A percentile compares a stretch with the other conserved stretches of the same genome.
phyloP scores from a whole-genome alignment of 2,329 filamentous ascomycete genomes.

The Didymella glomerata region DNA sequence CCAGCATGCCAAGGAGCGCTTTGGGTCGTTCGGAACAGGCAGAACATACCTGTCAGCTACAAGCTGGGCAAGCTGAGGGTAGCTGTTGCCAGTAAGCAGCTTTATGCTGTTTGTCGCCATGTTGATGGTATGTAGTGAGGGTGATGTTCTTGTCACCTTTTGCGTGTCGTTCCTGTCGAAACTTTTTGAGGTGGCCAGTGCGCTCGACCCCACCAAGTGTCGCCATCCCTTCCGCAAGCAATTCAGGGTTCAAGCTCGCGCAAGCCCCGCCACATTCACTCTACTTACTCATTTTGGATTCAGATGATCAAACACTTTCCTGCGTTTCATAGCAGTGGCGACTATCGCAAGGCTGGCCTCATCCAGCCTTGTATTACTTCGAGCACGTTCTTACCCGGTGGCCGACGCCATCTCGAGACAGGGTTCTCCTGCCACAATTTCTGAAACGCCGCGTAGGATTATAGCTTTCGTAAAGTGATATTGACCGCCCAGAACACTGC shows the following conservation, averaged over 20 bases:
- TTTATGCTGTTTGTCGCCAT: constrained; percentile 81
- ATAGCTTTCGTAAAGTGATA: constrained; percentile 5
- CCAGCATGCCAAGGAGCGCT: constrained; percentile 21
- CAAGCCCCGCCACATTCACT: constrained; percentile 5
- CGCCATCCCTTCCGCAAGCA: constrained; percentile 1
- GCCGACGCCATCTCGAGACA: background rate
- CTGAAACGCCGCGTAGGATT: constrained; percentile 8
- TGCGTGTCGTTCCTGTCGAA: constrained; percentile 17
- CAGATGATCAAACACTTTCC: background rate
- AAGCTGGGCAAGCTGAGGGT: constrained; percentile 74
- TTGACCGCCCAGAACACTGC: constrained; percentile 6
- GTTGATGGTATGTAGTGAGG: constrained; percentile 27
- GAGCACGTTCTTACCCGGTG: background rate
- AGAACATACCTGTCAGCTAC: constrained; percentile 69
- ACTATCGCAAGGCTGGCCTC: background rate
- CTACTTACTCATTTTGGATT: background rate
- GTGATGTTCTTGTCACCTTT: constrained; percentile 24
- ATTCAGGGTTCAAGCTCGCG: background rate
- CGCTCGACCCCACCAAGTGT: constrained; percentile 20
- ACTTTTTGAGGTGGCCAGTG: constrained; percentile 36
- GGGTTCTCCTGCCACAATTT: background rate
- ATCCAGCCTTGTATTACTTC: background rate
- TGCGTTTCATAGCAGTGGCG: background rate
- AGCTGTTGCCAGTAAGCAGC: constrained; percentile 77
- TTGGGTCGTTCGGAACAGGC: constrained; percentile 14